phyloP scores from a whole-genome alignment of 2,329 filamentous ascomycete species.

The Chrysosporium queenslandicum region DNA sequence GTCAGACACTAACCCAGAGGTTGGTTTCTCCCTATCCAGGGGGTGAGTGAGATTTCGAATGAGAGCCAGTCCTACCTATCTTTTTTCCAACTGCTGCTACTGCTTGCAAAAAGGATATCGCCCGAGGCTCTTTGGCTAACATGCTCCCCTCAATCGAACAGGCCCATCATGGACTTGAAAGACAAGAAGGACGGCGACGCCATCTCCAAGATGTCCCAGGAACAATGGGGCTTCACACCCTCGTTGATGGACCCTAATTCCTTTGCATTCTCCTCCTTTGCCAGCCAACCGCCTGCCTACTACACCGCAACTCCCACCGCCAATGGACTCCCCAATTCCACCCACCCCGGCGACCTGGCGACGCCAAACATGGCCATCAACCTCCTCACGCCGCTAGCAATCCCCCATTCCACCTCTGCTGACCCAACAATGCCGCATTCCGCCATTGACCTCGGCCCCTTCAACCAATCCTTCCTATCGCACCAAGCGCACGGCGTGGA shows the following conservation, averaged over 20 bases:
- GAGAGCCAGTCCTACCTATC: neutral
- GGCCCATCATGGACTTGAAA: constrained; percentile 8
- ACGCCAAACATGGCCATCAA: constrained; percentile 66
- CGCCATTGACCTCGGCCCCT: constrained; percentile 57
- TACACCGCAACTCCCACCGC: constrained; percentile 82
- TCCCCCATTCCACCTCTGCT: constrained; percentile 59
- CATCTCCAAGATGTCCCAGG: constrained; percentile 67
- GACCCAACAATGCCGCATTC: constrained; percentile 26
- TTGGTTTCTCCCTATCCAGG: constrained; percentile 12
- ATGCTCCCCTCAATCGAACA: neutral
- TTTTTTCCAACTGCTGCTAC: neutral
- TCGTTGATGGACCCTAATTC: constrained; percentile 79
- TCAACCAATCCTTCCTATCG: constrained; percentile 47
- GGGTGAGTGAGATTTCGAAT: constrained; percentile 9
- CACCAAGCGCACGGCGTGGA: constrained; percentile 52
- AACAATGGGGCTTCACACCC: constrained; percentile 75
- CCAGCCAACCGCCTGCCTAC: constrained; percentile 69
- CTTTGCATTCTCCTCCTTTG: constrained; percentile 67
- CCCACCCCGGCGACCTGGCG: constrained; percentile 77
- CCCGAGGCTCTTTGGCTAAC: neutral
- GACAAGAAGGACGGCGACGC: constrained; percentile 25
- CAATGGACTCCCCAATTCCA: constrained; percentile 45
- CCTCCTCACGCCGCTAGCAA: constrained; percentile 57
- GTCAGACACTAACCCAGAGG: constrained; percentile 15
- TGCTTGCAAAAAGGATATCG: neutral